A percentile compares a stretch with the other conserved stretches of the same genome.
These are phyloP conservation scores for Leptosphaerulina australis DNA, from an alignment of 2,329 filamentous ascomycete species.

Conservation along the genomic window DNA sequence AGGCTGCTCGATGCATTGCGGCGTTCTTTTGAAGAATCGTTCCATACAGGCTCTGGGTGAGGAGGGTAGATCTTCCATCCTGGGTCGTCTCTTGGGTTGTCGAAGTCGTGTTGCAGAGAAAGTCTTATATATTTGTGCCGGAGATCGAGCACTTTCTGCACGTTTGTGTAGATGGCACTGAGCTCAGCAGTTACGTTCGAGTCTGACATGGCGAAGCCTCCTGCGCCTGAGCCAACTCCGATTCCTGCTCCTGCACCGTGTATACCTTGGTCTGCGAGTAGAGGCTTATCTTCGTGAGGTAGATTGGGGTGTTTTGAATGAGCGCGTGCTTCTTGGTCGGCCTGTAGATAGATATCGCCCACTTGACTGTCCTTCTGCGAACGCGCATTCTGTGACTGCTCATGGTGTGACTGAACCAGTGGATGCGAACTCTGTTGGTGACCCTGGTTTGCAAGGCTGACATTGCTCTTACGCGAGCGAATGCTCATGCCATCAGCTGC, in stretches of 20 bases:
- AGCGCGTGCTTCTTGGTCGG: conserved; percentile 56
- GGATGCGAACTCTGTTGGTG: conserved; percentile 32
- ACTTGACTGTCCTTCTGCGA: conserved; percentile 25
- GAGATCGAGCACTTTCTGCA: conserved; percentile 86
- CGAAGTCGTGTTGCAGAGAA: conserved; percentile 78
- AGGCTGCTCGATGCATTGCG: conserved; percentile 46
- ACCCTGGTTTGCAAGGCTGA: conserved; percentile 38
- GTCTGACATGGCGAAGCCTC: conserved; percentile 73
- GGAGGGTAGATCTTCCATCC: conserved; percentile 89
- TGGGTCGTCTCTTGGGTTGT: conserved; percentile 86
- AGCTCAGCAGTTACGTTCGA: conserved; percentile 84
- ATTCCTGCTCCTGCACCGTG: conserved; percentile 65
- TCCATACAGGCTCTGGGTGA: conserved; percentile 90
- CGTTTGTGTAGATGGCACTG: conserved; percentile 83
- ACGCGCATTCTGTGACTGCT: conserved; percentile 37
- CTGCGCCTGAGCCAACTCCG: conserved; percentile 64
- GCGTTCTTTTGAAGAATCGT: conserved; percentile 60
- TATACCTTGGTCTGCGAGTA: conserved; percentile 61
- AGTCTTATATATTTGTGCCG: conserved; percentile 87
- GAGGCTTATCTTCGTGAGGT: conserved; percentile 62
- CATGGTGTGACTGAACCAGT: conserved; percentile 38
- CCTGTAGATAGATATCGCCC: conserved; percentile 49
- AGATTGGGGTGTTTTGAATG: conserved; percentile 59
- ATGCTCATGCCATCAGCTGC: conserved; percentile 49
- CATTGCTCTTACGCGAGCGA: conserved; percentile 50